phyloP scores from a whole-genome alignment of 768 basidiomycete species.

The Mycena albidolilacea region DNA sequence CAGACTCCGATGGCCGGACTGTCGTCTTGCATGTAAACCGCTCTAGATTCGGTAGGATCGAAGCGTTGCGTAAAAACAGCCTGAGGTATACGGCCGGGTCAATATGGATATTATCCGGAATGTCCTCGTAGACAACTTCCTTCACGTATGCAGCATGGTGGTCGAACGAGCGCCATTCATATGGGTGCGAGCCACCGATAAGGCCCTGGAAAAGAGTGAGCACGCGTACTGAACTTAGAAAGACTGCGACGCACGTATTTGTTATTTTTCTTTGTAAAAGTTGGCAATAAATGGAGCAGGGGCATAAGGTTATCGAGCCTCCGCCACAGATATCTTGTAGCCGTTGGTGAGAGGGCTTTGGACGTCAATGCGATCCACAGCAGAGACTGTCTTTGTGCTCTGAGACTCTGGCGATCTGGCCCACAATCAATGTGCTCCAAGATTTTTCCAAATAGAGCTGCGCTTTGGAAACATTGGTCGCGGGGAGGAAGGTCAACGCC shows the following conservation, averaged over 20 bases:
- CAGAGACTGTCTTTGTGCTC: neutral
- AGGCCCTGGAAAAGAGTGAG: neutral
- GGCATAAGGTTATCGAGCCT: slow-evolving; percentile 23
- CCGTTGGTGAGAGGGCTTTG: neutral
- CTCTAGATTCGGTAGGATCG: slow-evolving; percentile 1
- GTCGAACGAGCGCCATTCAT: slow-evolving; percentile 20
- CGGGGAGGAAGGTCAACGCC: neutral
- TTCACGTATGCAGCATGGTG: slow-evolving; percentile 13
- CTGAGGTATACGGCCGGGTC: slow-evolving; percentile 19
- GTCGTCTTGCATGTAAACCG: neutral
- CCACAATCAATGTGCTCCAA: neutral
- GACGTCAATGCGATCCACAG: slow-evolving; percentile 12
- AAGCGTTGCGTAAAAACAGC: slow-evolving; percentile 7
- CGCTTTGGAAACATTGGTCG: slow-evolving; percentile 8
- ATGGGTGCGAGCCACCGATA: neutral
- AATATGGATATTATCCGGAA: neutral
- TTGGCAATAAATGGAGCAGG: neutral
- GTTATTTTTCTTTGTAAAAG: neutral
- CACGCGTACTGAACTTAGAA: neutral
- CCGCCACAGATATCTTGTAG: slow-evolving; percentile 10
- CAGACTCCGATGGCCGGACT: neutral
- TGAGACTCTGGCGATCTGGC: neutral
- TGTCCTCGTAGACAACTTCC: slow-evolving; percentile 18
- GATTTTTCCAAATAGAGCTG: neutral
- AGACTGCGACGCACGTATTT: slow-evolving; percentile 25